Evolutionary conservation across 2,329 filamentous ascomycete genomes (phyloP).

Genomic region (Talaromyces sp.): DNA sequence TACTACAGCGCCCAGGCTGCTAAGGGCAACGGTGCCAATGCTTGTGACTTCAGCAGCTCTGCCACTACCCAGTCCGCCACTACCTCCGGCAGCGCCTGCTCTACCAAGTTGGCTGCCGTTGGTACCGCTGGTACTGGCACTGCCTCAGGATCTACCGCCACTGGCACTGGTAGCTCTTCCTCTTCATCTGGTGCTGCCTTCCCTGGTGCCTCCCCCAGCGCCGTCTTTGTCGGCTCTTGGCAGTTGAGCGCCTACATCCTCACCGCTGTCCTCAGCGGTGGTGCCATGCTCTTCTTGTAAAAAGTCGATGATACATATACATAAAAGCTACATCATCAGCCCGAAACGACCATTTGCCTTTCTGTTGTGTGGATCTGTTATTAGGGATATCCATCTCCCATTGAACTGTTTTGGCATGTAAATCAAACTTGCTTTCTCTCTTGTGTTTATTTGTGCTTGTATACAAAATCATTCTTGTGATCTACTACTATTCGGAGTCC

Average conservation of each 20-base stretch:
- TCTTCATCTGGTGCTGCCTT: constrained; percentile 34
- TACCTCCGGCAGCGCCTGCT: constrained; percentile 34
- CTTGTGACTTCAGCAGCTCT: constrained; percentile 48
- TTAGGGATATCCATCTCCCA: not conserved
- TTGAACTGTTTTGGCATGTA: constrained; percentile 2
- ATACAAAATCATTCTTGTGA: not conserved
- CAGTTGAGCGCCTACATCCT: constrained; percentile 45
- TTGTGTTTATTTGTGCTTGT: not conserved
- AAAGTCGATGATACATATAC: not conserved
- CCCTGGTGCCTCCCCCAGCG: constrained; percentile 29
- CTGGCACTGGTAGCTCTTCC: constrained; percentile 39
- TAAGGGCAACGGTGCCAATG: constrained; percentile 32
- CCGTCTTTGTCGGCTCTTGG: constrained; percentile 39
- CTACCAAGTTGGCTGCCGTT: constrained; percentile 36
- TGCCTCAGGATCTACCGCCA: constrained; percentile 37
- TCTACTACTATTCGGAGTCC: not conserved
- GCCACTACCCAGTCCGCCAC: constrained; percentile 35
- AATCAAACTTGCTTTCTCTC: not conserved
- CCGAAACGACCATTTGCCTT: constrained; percentile 10
- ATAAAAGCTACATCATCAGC: not conserved
- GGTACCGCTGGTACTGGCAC: constrained; percentile 40
- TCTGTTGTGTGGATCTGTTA: not conserved
- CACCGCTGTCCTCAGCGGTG: constrained; percentile 43
- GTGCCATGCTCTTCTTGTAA: constrained; percentile 49
- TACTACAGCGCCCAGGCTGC: constrained; percentile 44